phyloP scores from a whole-genome alignment of 2,329 filamentous ascomycete species.

The Penicillium sp. region DNA sequence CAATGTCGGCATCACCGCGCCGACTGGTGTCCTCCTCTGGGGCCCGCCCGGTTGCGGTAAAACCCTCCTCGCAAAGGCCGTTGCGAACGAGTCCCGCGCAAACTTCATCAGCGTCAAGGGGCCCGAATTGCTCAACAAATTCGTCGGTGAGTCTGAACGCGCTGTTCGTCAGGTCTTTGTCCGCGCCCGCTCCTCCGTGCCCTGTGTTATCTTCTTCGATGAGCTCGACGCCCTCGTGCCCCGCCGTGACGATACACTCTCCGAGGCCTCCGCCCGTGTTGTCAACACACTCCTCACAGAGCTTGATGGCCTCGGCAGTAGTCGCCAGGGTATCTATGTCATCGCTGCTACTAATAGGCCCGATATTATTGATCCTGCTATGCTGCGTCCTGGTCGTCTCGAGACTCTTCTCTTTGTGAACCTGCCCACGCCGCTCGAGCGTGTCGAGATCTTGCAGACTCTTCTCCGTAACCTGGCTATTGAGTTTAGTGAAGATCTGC shows the following conservation, averaged over 20 bases:
- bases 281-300: slow-evolving; percentile 95
- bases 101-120: slow-evolving; percentile 99
- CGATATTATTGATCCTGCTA: slow-evolving; percentile 93
- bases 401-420: slow-evolving; percentile 89
- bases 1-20: slow-evolving; percentile 72
- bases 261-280: slow-evolving; percentile 80
- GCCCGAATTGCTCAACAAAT: slow-evolving; percentile 94
- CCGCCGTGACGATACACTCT: slow-evolving; percentile 71
- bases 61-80: slow-evolving; percentile 91
- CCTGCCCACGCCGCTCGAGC: slow-evolving; percentile 72
- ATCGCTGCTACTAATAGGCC: slow-evolving; percentile 93
- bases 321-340: slow-evolving; percentile 82
- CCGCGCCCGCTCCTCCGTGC: slow-evolving; percentile 78
- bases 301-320: slow-evolving; percentile 74
- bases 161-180: slow-evolving; percentile 89
- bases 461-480: slow-evolving; percentile 52
- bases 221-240: slow-evolving; percentile 93
- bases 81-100: slow-evolving; percentile 90
- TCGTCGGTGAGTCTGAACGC: slow-evolving; percentile 92
- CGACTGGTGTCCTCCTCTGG: slow-evolving; percentile 89
- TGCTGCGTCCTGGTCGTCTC: slow-evolving; percentile 85
- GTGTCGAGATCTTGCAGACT: slow-evolving; percentile 80
- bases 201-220: slow-evolving; percentile 97
- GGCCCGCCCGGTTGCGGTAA: slow-evolving; percentile 96
- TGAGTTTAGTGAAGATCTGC: slow-evolving; percentile 55